Percentiles rank a stretch among this genome's conserved stretches.
Conservation (phyloP, 1,139 yeast species). For the Saccharomyces hybrid region DNA sequence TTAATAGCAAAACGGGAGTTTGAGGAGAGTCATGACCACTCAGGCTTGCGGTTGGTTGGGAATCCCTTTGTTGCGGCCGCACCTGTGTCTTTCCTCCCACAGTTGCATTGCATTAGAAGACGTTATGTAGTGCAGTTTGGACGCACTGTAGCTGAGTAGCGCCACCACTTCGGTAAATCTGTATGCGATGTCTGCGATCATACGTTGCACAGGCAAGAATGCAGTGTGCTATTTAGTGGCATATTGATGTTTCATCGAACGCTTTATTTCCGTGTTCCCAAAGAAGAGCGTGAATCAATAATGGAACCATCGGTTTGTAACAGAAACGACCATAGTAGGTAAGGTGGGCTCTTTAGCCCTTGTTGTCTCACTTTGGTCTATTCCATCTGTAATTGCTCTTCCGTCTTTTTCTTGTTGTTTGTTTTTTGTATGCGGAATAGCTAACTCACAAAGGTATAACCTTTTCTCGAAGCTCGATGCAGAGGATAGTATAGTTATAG, state of each 20-base stretch:
- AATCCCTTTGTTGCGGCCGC: neutral
- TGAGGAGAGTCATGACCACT: neutral
- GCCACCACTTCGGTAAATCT: neutral
- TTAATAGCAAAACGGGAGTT: neutral
- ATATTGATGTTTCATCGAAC: neutral
- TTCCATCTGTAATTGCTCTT: neutral
- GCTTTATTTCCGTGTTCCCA: neutral
- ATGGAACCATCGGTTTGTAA: neutral
- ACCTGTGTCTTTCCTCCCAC: neutral
- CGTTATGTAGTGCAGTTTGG: neutral
- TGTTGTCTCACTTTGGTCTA: neutral
- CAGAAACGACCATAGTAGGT: neutral
- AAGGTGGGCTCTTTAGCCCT: neutral
- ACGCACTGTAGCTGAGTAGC: neutral
- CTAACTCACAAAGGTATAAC: neutral
- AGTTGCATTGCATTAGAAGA: neutral
- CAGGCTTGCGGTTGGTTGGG: neutral
- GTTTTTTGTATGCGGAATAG: neutral
- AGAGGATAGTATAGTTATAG: neutral
- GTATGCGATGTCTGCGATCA: neutral
- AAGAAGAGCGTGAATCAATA: neutral
- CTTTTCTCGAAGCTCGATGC: neutral
- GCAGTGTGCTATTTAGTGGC: neutral
- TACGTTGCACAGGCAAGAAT: neutral
- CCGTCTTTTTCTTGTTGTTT: neutral